A percentile compares a stretch with the other conserved stretches of the same genome.
Conservation (phyloP, 2,329 filamentous ascomycete genomes). For the Cladophialophora bantiana region DNA sequence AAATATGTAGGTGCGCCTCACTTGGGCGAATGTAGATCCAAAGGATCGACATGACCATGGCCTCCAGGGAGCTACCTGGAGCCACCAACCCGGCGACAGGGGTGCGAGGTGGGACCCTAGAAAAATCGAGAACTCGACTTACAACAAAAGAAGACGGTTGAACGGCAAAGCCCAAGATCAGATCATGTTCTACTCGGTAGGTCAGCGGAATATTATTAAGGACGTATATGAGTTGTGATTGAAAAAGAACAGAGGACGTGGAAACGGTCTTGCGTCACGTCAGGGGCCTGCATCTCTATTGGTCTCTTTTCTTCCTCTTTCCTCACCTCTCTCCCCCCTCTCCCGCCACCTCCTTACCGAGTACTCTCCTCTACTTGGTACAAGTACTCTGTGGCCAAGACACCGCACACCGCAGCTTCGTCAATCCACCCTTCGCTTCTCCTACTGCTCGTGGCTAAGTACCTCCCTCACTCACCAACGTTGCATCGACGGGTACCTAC, state of each 20-base stretch:
- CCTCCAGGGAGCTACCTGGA: background rate
- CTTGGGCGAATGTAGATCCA: no score
- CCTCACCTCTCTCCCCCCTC: no score
- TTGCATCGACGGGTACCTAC: conserved; percentile 5
- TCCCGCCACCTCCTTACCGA: no score
- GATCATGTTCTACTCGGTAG: background rate
- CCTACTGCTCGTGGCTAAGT: background rate
- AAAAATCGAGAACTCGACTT: conserved; percentile 19
- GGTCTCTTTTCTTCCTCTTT: background rate
- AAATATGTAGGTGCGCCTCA: background rate
- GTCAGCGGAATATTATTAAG: background rate
- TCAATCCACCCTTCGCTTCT: background rate
- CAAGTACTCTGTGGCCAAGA: background rate
- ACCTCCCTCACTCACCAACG: conserved; percentile 7
- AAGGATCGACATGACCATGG: background rate
- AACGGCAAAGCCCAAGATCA: background rate
- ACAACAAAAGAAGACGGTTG: conserved; percentile 7
- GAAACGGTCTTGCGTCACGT: background rate
- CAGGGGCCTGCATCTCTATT: background rate
- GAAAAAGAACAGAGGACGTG: background rate
- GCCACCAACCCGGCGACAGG: background rate
- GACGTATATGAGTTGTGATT: no score
- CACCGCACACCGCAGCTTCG: conserved; percentile 10
- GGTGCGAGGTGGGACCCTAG: conserved; percentile 1
- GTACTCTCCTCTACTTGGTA: background rate